Conservation (phyloP, 1,284 basidiomycete species). For the Cutaneotrichosporon daszewskae region DNA sequence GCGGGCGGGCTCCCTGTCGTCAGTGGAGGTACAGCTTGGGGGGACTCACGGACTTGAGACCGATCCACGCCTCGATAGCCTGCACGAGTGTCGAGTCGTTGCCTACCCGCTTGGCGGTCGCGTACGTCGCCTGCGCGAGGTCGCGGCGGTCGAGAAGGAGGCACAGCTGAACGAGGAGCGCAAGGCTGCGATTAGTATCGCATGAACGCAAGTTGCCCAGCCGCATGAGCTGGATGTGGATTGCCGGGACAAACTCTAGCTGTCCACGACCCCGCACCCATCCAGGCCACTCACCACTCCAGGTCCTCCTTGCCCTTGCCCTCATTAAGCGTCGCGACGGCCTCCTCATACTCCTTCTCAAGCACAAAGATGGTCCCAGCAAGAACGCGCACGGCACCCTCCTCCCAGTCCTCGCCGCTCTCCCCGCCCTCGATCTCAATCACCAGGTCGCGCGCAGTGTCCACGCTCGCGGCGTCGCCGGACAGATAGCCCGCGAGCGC, state of each 20-base stretch:
- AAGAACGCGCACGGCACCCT: slow-evolving; percentile 62
- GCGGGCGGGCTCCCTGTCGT: slow-evolving; percentile 49
- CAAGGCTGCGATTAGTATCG: slow-evolving; percentile 55
- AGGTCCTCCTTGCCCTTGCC: slow-evolving; percentile 67
- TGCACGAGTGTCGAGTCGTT: slow-evolving; percentile 86
- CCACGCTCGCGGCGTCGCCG: slow-evolving; percentile 52
- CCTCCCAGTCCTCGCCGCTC: slow-evolving; percentile 62
- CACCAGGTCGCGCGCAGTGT: slow-evolving; percentile 74
- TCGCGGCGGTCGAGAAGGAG: slow-evolving; percentile 77
- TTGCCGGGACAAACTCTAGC: no score
- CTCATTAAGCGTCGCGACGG: slow-evolving; percentile 73
- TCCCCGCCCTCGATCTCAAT: slow-evolving; percentile 74
- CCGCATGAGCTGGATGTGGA: no score
- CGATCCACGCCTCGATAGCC: slow-evolving; percentile 80
- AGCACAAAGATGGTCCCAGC: slow-evolving; percentile 77
- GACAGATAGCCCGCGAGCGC: slow-evolving; percentile 64
- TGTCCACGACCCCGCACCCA: no score
- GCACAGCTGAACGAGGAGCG: slow-evolving; percentile 74
- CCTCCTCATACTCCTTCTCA: slow-evolving; percentile 82
- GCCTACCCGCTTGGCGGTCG: slow-evolving; percentile 71
- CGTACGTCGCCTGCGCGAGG: slow-evolving; percentile 77
- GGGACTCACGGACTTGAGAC: slow-evolving; percentile 66
- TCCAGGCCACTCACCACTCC: slow-evolving; percentile 77
- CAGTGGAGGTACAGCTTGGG: no score
- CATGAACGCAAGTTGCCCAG: no score